These are phyloP conservation scores for Monilinia aucupariae DNA, from an alignment of 2,329 filamentous ascomycete genomes.

Conservation along the genomic window DNA sequence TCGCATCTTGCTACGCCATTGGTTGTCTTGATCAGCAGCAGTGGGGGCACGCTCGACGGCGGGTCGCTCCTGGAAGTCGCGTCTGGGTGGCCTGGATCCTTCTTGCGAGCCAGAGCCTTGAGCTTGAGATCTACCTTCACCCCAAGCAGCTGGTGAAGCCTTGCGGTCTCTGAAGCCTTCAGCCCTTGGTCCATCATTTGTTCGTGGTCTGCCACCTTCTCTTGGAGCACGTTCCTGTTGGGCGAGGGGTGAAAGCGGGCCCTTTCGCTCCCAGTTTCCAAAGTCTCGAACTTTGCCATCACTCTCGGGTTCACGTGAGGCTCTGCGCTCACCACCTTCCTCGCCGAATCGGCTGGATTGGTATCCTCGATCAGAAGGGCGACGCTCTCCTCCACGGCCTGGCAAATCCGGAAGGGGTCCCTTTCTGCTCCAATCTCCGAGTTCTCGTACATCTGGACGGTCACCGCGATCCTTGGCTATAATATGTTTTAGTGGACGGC, in stretches of 20 bases:
- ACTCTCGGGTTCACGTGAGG: conserved; percentile 58
- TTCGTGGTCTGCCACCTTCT: conserved; percentile 53
- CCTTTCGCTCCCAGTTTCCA: conserved; percentile 90
- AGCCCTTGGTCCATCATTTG: conserved; percentile 54
- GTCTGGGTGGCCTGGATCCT: conserved; percentile 72
- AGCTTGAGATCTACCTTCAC: conserved; percentile 51
- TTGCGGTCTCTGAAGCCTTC: conserved; percentile 57
- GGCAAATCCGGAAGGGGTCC: conserved; percentile 77
- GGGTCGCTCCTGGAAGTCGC: conserved; percentile 67
- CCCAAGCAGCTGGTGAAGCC: conserved; percentile 70
- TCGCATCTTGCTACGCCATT: conserved; percentile 89
- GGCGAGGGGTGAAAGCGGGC: conserved; percentile 71
- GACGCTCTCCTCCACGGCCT: conserved; percentile 43
- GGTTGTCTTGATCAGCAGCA: conserved; percentile 85
- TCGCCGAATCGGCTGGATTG: conserved; percentile 17
- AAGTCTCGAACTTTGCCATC: conserved; percentile 78
- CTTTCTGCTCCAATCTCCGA: conserved; percentile 88
- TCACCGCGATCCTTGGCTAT: conserved; percentile 74
- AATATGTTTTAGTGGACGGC: conserved; percentile 20
- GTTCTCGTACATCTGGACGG: conserved; percentile 65
- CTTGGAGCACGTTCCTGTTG: conserved; percentile 50
- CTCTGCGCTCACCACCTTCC: conserved; percentile 66
- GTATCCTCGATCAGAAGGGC: conserved; percentile 48
- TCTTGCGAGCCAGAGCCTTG: conserved; percentile 50
- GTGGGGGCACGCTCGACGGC: conserved; percentile 67